Conservation (phyloP, 345 rosid genomes). For the Salix caprea region DNA sequence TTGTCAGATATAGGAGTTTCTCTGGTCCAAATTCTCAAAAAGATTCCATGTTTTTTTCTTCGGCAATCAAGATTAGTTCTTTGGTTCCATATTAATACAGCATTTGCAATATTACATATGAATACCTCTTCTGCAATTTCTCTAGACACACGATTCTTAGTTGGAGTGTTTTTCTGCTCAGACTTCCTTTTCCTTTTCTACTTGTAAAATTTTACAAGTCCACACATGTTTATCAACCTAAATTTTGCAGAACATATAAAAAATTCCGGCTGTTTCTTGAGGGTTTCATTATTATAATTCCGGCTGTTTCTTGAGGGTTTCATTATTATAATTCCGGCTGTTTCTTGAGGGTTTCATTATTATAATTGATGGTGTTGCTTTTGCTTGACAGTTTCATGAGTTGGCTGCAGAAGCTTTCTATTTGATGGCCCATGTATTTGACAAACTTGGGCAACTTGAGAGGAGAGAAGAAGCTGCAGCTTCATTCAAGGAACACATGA, state of each 20-base stretch:
- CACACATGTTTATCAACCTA: background rate
- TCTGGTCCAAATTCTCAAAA: background rate
- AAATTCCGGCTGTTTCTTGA: background rate
- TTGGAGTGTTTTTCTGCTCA: background rate
- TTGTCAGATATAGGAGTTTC: background rate
- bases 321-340: background rate
- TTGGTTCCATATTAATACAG: background rate
- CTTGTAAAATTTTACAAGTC: background rate
- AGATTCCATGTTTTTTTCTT: background rate
- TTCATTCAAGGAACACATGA: constrained; percentile 60
- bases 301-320: no score
- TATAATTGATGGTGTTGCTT: background rate
- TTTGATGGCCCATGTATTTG: constrained; percentile 59
- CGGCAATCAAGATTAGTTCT: background rate
- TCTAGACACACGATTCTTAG: background rate
- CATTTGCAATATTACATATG: background rate
- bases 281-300: background rate
- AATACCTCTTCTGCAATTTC: background rate
- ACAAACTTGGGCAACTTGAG: constrained; percentile 52
- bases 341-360: background rate
- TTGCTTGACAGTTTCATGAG: constrained; percentile 70
- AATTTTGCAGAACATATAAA: background rate
- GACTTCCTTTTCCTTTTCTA: background rate
- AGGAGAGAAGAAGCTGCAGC: constrained; percentile 82
- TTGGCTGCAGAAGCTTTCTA: constrained; percentile 77